A percentile compares a stretch with the other conserved stretches of the same genome.
Evolutionary conservation across 306 rosid species (phyloP).

Genomic region (Ziziphus jujuba): DNA sequence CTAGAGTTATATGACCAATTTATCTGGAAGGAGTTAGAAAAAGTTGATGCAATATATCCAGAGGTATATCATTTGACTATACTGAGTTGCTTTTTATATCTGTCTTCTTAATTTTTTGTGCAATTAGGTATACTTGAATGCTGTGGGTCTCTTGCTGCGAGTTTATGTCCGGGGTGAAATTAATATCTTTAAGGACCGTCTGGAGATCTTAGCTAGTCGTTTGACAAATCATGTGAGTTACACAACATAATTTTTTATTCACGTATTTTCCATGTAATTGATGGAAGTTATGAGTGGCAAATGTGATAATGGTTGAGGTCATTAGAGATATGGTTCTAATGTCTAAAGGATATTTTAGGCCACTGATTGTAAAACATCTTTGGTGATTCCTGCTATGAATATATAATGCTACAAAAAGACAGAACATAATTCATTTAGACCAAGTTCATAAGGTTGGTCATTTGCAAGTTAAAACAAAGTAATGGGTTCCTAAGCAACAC

Average conservation of each 20-base stretch:
- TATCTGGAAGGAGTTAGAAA: slow-evolving; percentile 90
- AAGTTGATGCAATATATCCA: slow-evolving; percentile 40
- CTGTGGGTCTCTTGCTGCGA: slow-evolving; percentile 66
- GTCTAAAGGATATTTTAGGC: too few species aligned
- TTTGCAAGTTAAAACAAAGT: too few species aligned
- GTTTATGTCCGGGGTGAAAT: slow-evolving; percentile 57
- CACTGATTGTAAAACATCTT: not conserved
- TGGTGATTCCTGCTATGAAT: not conserved
- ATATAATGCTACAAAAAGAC: too few species aligned
- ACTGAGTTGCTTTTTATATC: slow-evolving; percentile 7
- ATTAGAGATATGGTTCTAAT: not conserved
- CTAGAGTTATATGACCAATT: slow-evolving; percentile 61
- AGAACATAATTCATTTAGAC: too few species aligned
- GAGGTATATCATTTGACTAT: slow-evolving; percentile 46
- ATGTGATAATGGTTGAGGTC: not conserved
- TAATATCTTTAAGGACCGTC: slow-evolving; percentile 50
- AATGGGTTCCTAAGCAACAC: too few species aligned
- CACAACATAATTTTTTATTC: not conserved
- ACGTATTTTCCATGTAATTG: not conserved
- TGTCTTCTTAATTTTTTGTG: slow-evolving; percentile 21
- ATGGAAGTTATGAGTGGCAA: slow-evolving; percentile 7
- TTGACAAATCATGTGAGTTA: slow-evolving; percentile 64
- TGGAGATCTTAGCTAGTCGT: slow-evolving; percentile 46
- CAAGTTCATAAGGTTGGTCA: too few species aligned
- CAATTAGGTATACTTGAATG: slow-evolving; percentile 82